A percentile compares a stretch with the other conserved stretches of the same genome.
These are phyloP conservation scores for Fusarium sublunatum DNA, from an alignment of 2,329 filamentous ascomycete species.

Conservation along the genomic window DNA sequence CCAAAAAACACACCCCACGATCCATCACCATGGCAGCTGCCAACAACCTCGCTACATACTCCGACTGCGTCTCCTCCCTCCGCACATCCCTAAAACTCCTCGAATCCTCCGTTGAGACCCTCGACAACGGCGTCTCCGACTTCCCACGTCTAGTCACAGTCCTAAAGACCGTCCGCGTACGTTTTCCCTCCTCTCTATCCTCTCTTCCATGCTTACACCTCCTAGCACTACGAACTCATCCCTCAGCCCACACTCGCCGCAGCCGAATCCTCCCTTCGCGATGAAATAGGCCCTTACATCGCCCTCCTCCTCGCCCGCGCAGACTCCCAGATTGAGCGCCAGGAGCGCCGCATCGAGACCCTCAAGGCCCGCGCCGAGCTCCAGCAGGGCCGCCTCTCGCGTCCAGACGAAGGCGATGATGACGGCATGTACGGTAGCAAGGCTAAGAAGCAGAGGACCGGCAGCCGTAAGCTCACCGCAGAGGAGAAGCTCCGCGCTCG, in stretches of 20 bases:
- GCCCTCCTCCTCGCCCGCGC: slow-evolving; percentile 81
- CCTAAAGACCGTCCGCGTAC: slow-evolving; percentile 68
- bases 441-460: slow-evolving; percentile 40
- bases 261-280: slow-evolving; percentile 85
- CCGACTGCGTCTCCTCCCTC: slow-evolving; percentile 69
- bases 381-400: slow-evolving; percentile 74
- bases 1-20: slow-evolving; percentile 9
- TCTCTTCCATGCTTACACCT: not conserved
- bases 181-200: slow-evolving; percentile 36
- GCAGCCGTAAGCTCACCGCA: slow-evolving; percentile 60
- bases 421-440: slow-evolving; percentile 19
- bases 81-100: slow-evolving; percentile 70
- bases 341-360: slow-evolving; percentile 83
- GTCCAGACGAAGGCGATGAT: slow-evolving; percentile 43
- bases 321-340: slow-evolving; percentile 84
- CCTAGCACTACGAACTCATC: slow-evolving; percentile 90
- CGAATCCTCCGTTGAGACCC: slow-evolving; percentile 68
- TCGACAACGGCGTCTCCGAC: slow-evolving; percentile 67
- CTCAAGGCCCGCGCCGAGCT: slow-evolving; percentile 85
- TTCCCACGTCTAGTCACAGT: slow-evolving; percentile 66
- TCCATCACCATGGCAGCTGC: slow-evolving; percentile 39
- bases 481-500: slow-evolving; percentile 64
- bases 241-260: slow-evolving; percentile 83
- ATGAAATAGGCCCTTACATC: slow-evolving; percentile 91
- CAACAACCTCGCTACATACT: slow-evolving; percentile 56